phyloP scores from a whole-genome alignment of 768 basidiomycete species.

The Rhodotorula kratochvilovae region DNA sequence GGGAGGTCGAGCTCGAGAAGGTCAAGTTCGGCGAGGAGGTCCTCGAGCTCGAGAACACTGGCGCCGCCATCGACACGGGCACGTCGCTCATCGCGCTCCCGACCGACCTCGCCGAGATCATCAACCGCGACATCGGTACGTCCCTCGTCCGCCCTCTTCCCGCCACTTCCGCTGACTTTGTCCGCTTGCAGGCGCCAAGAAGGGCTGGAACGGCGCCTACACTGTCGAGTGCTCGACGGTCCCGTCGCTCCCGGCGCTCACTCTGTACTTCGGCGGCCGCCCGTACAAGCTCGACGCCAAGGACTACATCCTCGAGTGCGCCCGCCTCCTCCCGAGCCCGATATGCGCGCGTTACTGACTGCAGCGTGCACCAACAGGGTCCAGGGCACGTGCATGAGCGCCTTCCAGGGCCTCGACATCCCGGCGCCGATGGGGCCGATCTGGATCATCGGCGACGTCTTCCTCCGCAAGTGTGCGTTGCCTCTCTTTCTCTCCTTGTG shows the following conservation, averaged over 20 bases:
- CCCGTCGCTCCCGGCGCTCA: slow-evolving; percentile 72
- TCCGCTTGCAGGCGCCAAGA: slow-evolving; percentile 1
- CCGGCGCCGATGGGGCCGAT: slow-evolving; percentile 51
- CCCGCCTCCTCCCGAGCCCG: too few species aligned
- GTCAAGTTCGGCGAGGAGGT: slow-evolving; percentile 78
- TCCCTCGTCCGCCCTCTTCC: neutral
- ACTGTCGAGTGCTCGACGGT: slow-evolving; percentile 82
- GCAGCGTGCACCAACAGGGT: slow-evolving; percentile 46
- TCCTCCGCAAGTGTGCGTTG: slow-evolving; percentile 77
- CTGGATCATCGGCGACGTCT: slow-evolving; percentile 60
- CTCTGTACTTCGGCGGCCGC: slow-evolving; percentile 77
- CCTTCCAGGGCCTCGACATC: slow-evolving; percentile 89
- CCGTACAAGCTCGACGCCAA: slow-evolving; percentile 58
- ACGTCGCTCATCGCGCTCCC: slow-evolving; percentile 92
- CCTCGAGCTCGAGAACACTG: slow-evolving; percentile 82
- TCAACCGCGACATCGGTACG: slow-evolving; percentile 84
- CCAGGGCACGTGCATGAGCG: slow-evolving; percentile 85
- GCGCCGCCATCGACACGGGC: slow-evolving; percentile 52
- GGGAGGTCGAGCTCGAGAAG: slow-evolving; percentile 74
- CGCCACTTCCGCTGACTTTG: neutral
- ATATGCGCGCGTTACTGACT: too few species aligned
- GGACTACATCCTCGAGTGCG: slow-evolving; percentile 76
- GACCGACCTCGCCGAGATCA: slow-evolving; percentile 92
- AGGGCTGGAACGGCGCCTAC: slow-evolving; percentile 59
- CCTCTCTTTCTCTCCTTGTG: neutral